Percentiles rank a stretch among this genome's conserved stretches.
Evolutionary conservation across 495 filamentous ascomycete species (phyloP).

Genomic region (Staphylotrichum longicolle): DNA sequence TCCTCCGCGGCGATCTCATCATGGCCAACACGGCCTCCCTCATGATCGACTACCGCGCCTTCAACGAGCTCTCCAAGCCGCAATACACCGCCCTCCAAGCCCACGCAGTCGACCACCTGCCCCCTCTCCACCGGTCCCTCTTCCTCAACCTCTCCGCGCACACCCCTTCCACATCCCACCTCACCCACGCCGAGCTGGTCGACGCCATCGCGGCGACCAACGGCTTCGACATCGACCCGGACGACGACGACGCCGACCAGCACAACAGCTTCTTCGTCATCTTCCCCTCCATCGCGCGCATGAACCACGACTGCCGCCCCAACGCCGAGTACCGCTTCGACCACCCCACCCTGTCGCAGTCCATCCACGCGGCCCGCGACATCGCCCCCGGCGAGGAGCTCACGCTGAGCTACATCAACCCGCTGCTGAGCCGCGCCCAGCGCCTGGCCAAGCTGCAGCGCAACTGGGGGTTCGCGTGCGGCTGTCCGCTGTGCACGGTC

Average conservation of each 20-base stretch:
- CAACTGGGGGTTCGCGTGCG: constrained; percentile 44
- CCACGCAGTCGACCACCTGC: constrained; percentile 30
- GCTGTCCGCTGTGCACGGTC: constrained; percentile 36
- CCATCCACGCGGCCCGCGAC: constrained; percentile 38
- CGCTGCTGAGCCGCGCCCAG: constrained; percentile 28
- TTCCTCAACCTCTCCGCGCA: constrained; percentile 36
- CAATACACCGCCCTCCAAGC: constrained; percentile 30
- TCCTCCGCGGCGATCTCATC: constrained; percentile 35
- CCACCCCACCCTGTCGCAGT: constrained; percentile 35
- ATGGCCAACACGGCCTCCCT: constrained; percentile 37
- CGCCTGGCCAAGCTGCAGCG: constrained; percentile 30
- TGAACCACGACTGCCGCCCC: constrained; percentile 48
- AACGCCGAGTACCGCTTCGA: constrained; percentile 47
- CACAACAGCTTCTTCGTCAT: constrained; percentile 32
- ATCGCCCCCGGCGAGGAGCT: constrained; percentile 40
- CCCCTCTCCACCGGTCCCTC: constrained; percentile 23
- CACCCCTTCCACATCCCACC: constrained; percentile 6
- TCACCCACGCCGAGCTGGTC: constrained; percentile 18
- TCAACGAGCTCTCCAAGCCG: constrained; percentile 28
- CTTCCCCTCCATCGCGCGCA: constrained; percentile 39
- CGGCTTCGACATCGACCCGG: constrained; percentile 37
- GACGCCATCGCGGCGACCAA: constrained; percentile 35
- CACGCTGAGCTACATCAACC: constrained; percentile 43
- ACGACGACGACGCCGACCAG: constrained; percentile 28
- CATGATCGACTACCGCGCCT: constrained; percentile 39